Conservation (phyloP, 2,329 filamentous ascomycete species). For the Ascochyta pisi region DNA sequence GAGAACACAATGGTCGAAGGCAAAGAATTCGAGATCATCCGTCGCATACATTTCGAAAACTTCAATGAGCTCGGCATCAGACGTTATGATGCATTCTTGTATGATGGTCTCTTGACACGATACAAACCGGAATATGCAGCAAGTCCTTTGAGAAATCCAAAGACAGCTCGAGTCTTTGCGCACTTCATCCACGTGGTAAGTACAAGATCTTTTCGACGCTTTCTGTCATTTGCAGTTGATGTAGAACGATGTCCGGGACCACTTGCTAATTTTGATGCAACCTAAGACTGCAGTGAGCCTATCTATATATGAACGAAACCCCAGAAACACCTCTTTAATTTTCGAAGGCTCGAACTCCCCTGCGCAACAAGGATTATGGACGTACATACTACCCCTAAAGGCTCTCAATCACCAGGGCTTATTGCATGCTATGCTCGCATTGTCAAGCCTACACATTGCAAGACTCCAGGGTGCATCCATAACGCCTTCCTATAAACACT, state of each 20-base stretch:
- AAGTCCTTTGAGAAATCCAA: constrained; percentile 77
- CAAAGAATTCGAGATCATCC: constrained; percentile 47
- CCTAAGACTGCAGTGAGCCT: constrained; percentile 75
- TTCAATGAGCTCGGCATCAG: constrained; percentile 48
- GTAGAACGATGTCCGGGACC: neutral
- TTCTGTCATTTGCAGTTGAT: neutral
- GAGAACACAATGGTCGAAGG: constrained; percentile 34
- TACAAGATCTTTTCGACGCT: neutral
- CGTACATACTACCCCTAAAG: constrained; percentile 78
- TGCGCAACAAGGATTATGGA: constrained; percentile 59
- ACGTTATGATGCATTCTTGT: constrained; percentile 56
- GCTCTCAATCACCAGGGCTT: constrained; percentile 85
- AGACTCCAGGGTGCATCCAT: constrained; percentile 76
- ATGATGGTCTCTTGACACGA: constrained; percentile 53
- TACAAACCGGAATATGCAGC: constrained; percentile 57
- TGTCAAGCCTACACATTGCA: constrained; percentile 87
- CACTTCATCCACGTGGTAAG: constrained; percentile 81
- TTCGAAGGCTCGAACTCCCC: constrained; percentile 58
- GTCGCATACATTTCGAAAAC: constrained; percentile 46
- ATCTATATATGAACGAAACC: constrained; percentile 85
- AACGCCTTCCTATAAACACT: constrained; percentile 88
- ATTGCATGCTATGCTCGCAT: constrained; percentile 86
- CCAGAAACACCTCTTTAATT: constrained; percentile 72
- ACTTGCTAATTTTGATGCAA: constrained; percentile 11
- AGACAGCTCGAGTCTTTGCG: constrained; percentile 83